Evolutionary conservation across 305 asterid genomes (phyloP).

Genomic region (Withania somnifera): DNA sequence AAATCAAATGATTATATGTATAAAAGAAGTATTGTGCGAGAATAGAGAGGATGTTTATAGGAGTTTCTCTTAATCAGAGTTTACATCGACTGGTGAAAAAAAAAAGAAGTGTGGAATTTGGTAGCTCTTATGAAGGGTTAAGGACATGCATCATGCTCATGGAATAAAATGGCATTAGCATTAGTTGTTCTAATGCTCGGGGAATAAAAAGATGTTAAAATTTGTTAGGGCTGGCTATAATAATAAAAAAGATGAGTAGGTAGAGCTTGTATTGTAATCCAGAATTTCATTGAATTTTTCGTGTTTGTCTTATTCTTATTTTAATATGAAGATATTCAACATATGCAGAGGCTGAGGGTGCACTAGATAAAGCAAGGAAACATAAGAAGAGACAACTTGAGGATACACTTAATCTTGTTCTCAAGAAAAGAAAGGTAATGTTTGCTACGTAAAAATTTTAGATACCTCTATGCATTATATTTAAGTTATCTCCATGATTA

Average conservation of each 20-base stretch:
- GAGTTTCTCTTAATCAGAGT: neutral
- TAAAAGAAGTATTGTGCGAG: neutral
- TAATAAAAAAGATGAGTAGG: neutral
- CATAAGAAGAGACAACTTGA: conserved; percentile 99
- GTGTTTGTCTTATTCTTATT: neutral
- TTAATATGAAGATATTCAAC: neutral
- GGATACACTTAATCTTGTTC: conserved; percentile 87
- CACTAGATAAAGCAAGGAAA: conserved; percentile 97
- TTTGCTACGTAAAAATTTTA: neutral
- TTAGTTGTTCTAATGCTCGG: neutral
- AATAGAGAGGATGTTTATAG: neutral
- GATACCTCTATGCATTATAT: neutral
- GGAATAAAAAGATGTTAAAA: neutral
- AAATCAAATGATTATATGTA: neutral
- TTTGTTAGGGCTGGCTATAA: neutral
- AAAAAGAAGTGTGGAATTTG: neutral
- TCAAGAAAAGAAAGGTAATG: conserved; percentile 87
- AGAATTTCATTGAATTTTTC: neutral
- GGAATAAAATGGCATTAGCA: neutral
- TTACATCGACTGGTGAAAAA: neutral
- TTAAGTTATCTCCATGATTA: neutral
- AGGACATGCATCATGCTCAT: neutral
- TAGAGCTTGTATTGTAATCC: neutral
- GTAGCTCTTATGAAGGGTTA: neutral
- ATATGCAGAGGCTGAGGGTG: conserved; percentile 97